A percentile compares a stretch with the other conserved stretches of the same genome.
These are phyloP conservation scores for Schoenoplectus tabernaemontani DNA, from an alignment of 202 grass and related monocot genomes.

Conservation along the genomic window DNA sequence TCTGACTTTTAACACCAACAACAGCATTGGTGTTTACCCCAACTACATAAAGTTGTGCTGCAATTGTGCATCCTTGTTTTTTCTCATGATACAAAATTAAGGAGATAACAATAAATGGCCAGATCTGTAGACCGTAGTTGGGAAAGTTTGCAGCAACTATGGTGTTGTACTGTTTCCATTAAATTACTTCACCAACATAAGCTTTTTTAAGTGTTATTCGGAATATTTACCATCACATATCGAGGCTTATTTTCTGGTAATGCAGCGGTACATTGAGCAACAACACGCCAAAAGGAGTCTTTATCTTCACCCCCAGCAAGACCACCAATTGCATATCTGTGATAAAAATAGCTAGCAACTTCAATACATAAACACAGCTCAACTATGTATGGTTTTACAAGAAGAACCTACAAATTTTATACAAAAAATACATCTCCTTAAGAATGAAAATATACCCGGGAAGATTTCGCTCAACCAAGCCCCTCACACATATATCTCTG, in stretches of 20 bases:
- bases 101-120: background rate
- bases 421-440: constrained; percentile 6
- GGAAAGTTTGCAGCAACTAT: background rate
- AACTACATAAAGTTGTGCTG: background rate
- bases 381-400: background rate
- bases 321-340: constrained; percentile 93
- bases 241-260: constrained; percentile 92
- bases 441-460: constrained; percentile 44
- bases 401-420: constrained; percentile 1
- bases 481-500: constrained; percentile 86
- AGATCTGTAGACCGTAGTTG: background rate
- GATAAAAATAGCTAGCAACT: constrained; percentile 21
- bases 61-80: background rate
- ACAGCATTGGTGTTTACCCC: background rate
- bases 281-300: constrained; percentile 88
- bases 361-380: background rate
- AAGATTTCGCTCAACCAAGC: constrained; percentile 90
- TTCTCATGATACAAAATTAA: background rate
- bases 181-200: background rate
- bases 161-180: background rate
- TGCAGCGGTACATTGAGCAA: constrained; percentile 88
- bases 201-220: background rate
- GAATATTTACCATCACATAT: constrained; percentile 82
- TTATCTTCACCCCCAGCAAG: constrained; percentile 98
- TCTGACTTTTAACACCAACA: background rate